Evolutionary conservation across 139 green algal species (phyloP).

Genomic region (Tetraselmis chui): DNA sequence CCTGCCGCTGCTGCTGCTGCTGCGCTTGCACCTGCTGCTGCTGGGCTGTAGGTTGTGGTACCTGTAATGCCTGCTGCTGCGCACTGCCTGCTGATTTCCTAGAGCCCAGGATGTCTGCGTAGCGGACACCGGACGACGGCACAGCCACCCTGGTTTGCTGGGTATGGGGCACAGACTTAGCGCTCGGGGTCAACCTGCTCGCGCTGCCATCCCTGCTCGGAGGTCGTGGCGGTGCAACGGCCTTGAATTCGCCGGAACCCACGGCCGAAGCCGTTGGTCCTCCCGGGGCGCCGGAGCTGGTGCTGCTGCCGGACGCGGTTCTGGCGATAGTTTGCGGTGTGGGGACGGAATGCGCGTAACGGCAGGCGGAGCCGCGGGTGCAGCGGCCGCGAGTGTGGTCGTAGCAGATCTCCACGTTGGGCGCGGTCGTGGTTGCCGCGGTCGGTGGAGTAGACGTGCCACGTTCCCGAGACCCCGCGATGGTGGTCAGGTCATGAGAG

Average conservation of each 20-base stretch:
- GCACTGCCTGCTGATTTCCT: too few relatives aligned
- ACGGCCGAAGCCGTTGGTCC: too few relatives aligned
- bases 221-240: too few relatives aligned
- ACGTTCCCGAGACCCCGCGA: constrained; percentile 30
- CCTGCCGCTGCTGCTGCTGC: not conserved
- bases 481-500: constrained; percentile 66
- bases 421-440: not conserved
- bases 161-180: too few relatives aligned
- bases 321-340: too few relatives aligned
- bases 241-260: too few relatives aligned
- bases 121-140: not conserved
- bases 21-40: not conserved
- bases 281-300: not conserved
- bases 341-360: not conserved
- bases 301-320: not conserved
- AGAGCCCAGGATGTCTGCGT: not conserved
- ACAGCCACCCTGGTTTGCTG: too few relatives aligned
- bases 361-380: not conserved
- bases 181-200: too few relatives aligned
- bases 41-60: not conserved
- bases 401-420: not conserved
- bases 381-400: not conserved
- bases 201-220: too few relatives aligned
- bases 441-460: not conserved
- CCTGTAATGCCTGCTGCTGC: not conserved